Percentiles rank a stretch among this genome's conserved stretches.
phyloP scores from a whole-genome alignment of 1,284 basidiomycete species.

The Pseudozyma tsukubaensis region DNA sequence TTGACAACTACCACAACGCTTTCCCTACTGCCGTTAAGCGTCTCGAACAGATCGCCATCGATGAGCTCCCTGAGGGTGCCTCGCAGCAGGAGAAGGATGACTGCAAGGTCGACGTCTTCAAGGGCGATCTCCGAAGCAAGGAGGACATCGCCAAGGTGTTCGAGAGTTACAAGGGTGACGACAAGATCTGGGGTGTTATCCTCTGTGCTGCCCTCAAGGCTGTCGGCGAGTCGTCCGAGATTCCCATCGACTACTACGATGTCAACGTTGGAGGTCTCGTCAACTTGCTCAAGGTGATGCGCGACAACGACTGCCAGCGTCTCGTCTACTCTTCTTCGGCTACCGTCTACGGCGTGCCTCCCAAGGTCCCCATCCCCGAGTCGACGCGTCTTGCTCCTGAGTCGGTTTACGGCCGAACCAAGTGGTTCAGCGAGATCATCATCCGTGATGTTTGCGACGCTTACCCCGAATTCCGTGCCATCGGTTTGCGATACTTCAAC shows the following conservation, averaged over 20 bases:
- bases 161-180: constrained; percentile 52
- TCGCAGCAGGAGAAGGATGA: constrained; percentile 76
- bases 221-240: constrained; percentile 95
- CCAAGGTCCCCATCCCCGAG: constrained; percentile 93
- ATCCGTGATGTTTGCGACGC: constrained; percentile 88
- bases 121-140: constrained; percentile 63
- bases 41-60: constrained; percentile 81
- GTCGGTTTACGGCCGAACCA: constrained; percentile 94
- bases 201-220: constrained; percentile 98
- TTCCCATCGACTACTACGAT: constrained; percentile 77
- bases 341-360: constrained; percentile 97
- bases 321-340: constrained; percentile 98
- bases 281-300: constrained; percentile 74
- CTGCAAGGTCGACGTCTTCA: constrained; percentile 78
- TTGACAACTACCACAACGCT: constrained; percentile 81
- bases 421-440: constrained; percentile 92
- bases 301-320: constrained; percentile 81
- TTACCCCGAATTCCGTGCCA: constrained; percentile 80
- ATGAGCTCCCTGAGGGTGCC: constrained; percentile 75
- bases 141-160: constrained; percentile 60
- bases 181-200: constrained; percentile 88
- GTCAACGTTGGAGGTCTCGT: constrained; percentile 66
- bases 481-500: constrained; percentile 95
- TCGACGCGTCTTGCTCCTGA: constrained; percentile 87
- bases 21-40: constrained; percentile 79